These are phyloP conservation scores for Arachnomyces sp. DNA, from an alignment of 2,329 filamentous ascomycete genomes.

Conservation along the genomic window DNA sequence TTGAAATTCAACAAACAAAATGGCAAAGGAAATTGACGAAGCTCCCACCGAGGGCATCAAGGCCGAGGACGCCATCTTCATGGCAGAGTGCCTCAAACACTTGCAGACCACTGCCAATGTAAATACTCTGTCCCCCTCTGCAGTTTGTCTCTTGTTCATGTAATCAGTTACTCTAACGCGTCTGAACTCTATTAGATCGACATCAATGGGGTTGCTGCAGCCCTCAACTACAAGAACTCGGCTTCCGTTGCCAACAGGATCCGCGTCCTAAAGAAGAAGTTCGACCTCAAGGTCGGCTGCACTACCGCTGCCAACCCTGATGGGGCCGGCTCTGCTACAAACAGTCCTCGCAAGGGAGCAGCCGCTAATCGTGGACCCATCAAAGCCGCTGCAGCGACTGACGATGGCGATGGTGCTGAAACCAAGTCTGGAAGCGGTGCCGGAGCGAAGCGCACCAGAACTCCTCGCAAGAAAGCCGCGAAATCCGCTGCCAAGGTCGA, in stretches of 20 bases:
- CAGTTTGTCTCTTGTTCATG: background rate
- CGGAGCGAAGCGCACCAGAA: background rate
- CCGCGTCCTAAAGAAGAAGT: conserved; percentile 18
- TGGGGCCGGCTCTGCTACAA: background rate
- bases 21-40: too few relatives aligned
- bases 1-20: too few relatives aligned
- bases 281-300: conserved; percentile 16
- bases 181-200: conserved; percentile 17
- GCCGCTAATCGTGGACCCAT: conserved; percentile 14
- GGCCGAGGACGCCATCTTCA: conserved; percentile 14
- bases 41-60: conserved; percentile 5
- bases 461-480: background rate
- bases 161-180: background rate
- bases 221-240: conserved; percentile 21
- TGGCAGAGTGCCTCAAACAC: conserved; percentile 21
- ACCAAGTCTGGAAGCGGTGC: background rate
- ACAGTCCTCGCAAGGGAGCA: conserved; percentile 14
- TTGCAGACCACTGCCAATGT: conserved; percentile 13
- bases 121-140: background rate
- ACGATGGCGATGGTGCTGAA: conserved; percentile 4
- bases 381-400: conserved; percentile 10
- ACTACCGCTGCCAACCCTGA: conserved; percentile 1
- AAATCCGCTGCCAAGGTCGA: background rate
- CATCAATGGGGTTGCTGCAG: conserved; percentile 16
- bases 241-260: conserved; percentile 22